Conservation (phyloP, 1,284 basidiomycete species). For the Polyporus tsugae region DNA sequence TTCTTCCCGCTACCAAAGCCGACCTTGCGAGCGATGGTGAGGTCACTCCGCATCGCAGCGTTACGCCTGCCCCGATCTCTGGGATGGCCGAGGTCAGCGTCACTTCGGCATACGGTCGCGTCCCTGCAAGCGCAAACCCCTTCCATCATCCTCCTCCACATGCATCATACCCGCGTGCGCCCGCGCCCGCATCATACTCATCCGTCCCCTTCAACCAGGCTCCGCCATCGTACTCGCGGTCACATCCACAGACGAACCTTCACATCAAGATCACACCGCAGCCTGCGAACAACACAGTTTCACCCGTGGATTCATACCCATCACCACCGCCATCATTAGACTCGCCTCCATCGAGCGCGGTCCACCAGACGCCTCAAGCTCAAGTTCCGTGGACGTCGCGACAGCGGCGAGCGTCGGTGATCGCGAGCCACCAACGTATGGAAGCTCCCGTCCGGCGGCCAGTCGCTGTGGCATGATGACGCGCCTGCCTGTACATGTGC, state of each 20-base stretch:
- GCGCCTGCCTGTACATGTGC: neutral
- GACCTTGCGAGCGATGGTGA: conserved; percentile 34
- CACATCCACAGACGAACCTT: conserved; percentile 41
- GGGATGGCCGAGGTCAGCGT: conserved; percentile 29
- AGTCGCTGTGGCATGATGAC: conserved; percentile 18
- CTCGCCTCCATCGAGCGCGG: conserved; percentile 59
- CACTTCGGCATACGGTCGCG: conserved; percentile 36
- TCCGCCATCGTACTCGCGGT: conserved; percentile 37
- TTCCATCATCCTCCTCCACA: conserved; percentile 30
- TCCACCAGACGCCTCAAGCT: conserved; percentile 20
- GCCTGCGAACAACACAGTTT: conserved; percentile 33
- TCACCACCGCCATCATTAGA: conserved; percentile 80
- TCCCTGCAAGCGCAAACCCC: conserved; percentile 8
- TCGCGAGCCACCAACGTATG: conserved; percentile 28
- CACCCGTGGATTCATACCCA: conserved; percentile 69
- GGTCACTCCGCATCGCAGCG: conserved; percentile 6
- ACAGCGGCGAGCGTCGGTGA: conserved; percentile 36
- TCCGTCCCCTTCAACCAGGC: conserved; percentile 47
- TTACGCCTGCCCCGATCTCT: conserved; percentile 25
- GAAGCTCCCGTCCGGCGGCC: conserved; percentile 25
- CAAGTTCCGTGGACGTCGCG: conserved; percentile 25
- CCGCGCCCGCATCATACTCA: conserved; percentile 25
- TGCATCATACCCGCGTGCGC: conserved; percentile 25
- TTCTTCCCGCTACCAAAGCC: conserved; percentile 74
- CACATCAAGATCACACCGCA: conserved; percentile 45